Base-by-base conservation (phyloP, 164 flowering plant species). In the Stephania yunnanensis region DNA sequence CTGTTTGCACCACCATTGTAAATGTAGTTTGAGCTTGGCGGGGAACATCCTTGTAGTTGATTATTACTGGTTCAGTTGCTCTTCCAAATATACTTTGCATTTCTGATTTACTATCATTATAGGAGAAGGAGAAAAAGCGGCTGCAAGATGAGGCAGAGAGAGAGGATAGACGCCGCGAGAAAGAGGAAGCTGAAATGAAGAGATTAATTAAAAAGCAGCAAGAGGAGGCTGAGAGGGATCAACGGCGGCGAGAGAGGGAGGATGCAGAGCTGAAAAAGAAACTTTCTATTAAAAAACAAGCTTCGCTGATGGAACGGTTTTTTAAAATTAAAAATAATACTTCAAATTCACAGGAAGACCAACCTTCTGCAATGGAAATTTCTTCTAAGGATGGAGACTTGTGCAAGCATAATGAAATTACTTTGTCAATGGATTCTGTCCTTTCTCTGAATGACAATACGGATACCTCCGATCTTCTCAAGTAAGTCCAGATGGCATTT, bases 301-400 rank as follows among this genome's bases (percentile, higher is more conserved):
- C 97, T 81, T 87, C 97, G 75, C 74, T 94, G 1, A 91, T 94
- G 97, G 92, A 96, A 75, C 92, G 94, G 5, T 96, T 96, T 83
- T 81, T 96, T n/a, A 96, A 87, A 78, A 84, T 78, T 76, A 79
- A 78, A 67, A 87, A 84, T 72, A 82, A 74, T 71, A 76, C 13
- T 78, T 76, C 83, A 63, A 46, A 77, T 67, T 52, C 66, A 61
- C 83, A 75, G 77, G 78, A 72, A 76, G 84, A 83, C 20, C 69
- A 68, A 64, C 76, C 87, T 61, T 71, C 81, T 61, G 42, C 61
- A n/a, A 74, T 83, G 48, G 82, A 55, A 74, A 55, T 65, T 15
- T 48, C 71, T 30, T 65, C 82, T 10, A 45, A 45, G 69, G 76
- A 75, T 36, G 76, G 64, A 30, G 70, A 72, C 79, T 85, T 83